These are phyloP conservation scores for Rubroboletus pulcherrimus DNA, from an alignment of 768 basidiomycete species.

Conservation along the genomic window DNA sequence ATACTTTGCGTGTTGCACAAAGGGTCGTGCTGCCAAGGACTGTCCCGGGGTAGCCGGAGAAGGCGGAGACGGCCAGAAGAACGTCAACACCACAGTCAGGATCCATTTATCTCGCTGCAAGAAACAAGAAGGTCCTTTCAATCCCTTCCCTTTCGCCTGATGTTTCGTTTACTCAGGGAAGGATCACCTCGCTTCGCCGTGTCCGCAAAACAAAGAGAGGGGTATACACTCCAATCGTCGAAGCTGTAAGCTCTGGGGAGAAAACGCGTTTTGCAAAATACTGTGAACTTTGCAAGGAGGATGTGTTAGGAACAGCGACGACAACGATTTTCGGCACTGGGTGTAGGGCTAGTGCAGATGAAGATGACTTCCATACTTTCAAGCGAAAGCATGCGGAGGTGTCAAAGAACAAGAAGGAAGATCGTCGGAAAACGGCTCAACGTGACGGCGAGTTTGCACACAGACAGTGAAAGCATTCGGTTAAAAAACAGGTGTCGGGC, in stretches of 20 bases:
- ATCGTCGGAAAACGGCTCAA: constrained; percentile 39
- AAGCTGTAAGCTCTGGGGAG: constrained; percentile 81
- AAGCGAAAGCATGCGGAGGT: constrained; percentile 61
- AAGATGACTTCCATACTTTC: constrained; percentile 89
- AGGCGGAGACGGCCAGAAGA: constrained; percentile 22
- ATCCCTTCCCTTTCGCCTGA: constrained; percentile 82
- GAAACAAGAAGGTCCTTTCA: constrained; percentile 52
- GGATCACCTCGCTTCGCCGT: constrained; percentile 83
- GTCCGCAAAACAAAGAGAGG: constrained; percentile 72
- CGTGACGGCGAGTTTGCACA: constrained; percentile 42
- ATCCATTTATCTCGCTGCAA: constrained; percentile 64
- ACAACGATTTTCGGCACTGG: constrained; percentile 31
- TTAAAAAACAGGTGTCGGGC: constrained; percentile 17
- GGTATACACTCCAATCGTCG: constrained; percentile 92
- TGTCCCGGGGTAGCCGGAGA: constrained; percentile 52
- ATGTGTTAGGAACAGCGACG: constrained; percentile 34
- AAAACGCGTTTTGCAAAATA: constrained; percentile 84
- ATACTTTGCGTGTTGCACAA: constrained; percentile 84
- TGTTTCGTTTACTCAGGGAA: constrained; percentile 86
- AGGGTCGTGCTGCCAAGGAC: constrained; percentile 78
- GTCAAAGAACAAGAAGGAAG: constrained; percentile 49
- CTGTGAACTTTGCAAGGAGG: constrained; percentile 63
- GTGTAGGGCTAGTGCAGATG: constrained; percentile 73
- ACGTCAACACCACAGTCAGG: constrained; percentile 37
- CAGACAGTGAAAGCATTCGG: constrained; percentile 36